phyloP scores from a whole-genome alignment of 768 basidiomycete genomes.

The Kwoniella sp. region DNA sequence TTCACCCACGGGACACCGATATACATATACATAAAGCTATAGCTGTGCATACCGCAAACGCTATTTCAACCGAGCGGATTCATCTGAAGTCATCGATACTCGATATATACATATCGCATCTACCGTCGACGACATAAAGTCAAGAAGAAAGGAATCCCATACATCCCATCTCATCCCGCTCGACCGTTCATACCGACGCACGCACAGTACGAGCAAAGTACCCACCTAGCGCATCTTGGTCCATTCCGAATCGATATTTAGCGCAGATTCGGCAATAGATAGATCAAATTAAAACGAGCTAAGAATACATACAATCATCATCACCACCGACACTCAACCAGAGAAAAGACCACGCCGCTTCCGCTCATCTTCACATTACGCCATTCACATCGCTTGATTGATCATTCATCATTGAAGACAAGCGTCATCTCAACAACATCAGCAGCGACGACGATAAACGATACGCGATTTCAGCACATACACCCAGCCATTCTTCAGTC shows the following conservation, averaged over 20 bases:
- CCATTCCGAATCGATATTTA: background rate
- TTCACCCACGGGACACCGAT: no score
- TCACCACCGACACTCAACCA: background rate
- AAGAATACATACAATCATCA: background rate
- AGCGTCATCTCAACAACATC: background rate
- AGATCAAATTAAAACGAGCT: background rate
- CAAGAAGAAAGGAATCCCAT: no score
- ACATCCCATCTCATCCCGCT: background rate
- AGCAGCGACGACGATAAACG: background rate
- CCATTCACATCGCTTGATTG: background rate
- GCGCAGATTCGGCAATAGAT: background rate
- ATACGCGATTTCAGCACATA: background rate
- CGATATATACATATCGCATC: no score
- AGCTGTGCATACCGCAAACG: no score
- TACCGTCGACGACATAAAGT: no score
- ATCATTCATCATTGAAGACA: background rate
- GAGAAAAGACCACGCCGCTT: background rate
- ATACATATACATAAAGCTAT: no score
- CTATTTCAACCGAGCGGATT: no score
- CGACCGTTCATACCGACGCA: background rate
- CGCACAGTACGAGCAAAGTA: no score
- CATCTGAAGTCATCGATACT: no score
- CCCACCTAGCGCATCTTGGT: no score
- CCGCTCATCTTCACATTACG: background rate
- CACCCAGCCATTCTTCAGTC: background rate